Evolutionary conservation across 2,329 filamentous ascomycete species (phyloP), one percentile per base, ranked within the genome.

Genomic region (Trichophyton schoenleinii): DNA sequence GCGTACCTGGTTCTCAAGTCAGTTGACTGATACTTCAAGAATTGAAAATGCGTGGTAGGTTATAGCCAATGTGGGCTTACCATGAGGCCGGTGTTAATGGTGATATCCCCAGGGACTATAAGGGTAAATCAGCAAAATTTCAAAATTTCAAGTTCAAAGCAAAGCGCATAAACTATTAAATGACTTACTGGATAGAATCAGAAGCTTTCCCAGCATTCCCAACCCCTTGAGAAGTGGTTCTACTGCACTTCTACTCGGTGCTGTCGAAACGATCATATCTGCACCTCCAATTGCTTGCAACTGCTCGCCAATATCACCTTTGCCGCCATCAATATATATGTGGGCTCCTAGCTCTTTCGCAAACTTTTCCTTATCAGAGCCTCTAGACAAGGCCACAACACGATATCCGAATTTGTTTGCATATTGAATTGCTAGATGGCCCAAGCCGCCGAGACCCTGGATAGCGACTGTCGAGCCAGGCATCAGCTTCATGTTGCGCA

Each of bases 361-460:
- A 64, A 81, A 80, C 59, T 78, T 72, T 66, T 79, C 79, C 73
- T 85, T 85, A 22, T 70, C 68, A 1, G 69, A 69, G 57, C 76
- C 79, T 1, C 77, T 73, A 0, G 78, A 81, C 8, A 82, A 68
- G 1, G 79, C 80, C 8, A 81, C 78, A 8, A 79, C 79, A 58
- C 44, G 81, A 58, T 95, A 78, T 63, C 91, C 90, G 91, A 96
- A 95, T 48, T 90, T 91, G 75, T 87, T 88, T 60, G 89, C 90
- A 75, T 95, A 96, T 77, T 96, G 91, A 68, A 88, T 80, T 20
- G 89, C 90, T 66, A 95, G 79, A 62, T 81, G 85, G 36, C 89
- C 90, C 61, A 95, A 81, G 68, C 89, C 89, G 5, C 80, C 80
- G 2, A 82, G 73, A 3, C 80, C 80, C 66, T 81, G 79, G 13